Evolutionary conservation across 225 moss, liverwort and hornwort species (phyloP).

Genomic region (Climacium dendroides): DNA sequence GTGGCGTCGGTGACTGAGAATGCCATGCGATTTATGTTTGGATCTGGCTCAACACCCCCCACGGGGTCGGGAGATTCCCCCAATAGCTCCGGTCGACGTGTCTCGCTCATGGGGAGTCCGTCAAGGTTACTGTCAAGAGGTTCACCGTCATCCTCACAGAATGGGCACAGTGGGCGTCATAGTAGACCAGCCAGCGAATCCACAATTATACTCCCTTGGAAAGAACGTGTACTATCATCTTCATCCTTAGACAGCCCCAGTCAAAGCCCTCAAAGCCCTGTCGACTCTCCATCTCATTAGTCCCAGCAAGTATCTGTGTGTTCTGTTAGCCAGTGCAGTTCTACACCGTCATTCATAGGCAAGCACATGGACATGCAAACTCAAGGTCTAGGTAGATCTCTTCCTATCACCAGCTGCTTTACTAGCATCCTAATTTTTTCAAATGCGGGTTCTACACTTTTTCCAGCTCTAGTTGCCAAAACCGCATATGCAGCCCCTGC

Average conservation of each 20-base stretch:
- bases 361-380: background rate
- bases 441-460: background rate
- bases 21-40: constrained; percentile 50
- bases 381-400: background rate
- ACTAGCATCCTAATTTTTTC: background rate
- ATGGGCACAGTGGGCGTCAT: constrained; percentile 22
- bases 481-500: background rate
- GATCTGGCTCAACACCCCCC: constrained; percentile 13
- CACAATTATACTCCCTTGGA: constrained; percentile 32
- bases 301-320: background rate
- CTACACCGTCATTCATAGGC: background rate
- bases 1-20: constrained; percentile 24
- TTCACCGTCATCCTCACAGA: constrained; percentile 30
- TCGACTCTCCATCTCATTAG: constrained; percentile 9
- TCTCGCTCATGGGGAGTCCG: constrained; percentile 20
- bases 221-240: constrained; percentile 6
- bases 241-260: background rate
- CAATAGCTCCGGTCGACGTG: constrained; percentile 25
- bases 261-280: constrained; percentile 15
- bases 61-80: constrained; percentile 15
- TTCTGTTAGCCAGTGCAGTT: background rate
- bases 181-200: constrained; percentile 17
- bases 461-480: background rate
- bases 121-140: constrained; percentile 27
- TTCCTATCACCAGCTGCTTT: background rate